A percentile compares a stretch with the other conserved stretches of the same genome.
These are phyloP conservation scores for Acanthamoeba lenticulata DNA, from an alignment of 208 protist species.

Conservation along the genomic window DNA sequence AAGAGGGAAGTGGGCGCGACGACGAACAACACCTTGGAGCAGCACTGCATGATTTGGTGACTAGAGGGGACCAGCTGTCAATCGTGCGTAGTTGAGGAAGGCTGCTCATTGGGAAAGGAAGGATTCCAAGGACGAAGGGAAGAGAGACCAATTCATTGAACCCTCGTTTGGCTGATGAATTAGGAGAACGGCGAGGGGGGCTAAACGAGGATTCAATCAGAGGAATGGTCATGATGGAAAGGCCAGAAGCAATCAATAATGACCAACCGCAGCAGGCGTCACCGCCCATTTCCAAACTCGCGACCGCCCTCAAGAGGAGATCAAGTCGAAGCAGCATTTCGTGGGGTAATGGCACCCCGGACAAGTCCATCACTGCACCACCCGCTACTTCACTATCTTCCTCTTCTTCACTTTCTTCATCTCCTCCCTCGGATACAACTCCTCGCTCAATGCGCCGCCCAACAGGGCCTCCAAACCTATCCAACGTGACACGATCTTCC, in stretches of 20 bases:
- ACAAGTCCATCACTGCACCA: too few species aligned
- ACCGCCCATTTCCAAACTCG: background rate
- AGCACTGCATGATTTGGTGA: too few species aligned
- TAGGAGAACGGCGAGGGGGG: background rate
- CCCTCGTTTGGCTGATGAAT: background rate
- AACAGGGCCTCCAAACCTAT: background rate
- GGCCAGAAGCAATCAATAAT: background rate
- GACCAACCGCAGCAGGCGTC: background rate
- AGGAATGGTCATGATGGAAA: slow-evolving; percentile 9
- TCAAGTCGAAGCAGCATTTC: background rate
- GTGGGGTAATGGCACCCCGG: background rate
- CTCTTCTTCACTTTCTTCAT: background rate
- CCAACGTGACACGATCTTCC: background rate
- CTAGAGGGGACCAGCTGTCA: too few species aligned
- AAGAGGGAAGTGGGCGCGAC: too few species aligned
- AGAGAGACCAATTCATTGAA: background rate
- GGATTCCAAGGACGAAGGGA: background rate
- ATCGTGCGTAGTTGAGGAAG: background rate
- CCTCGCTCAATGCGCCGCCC: background rate
- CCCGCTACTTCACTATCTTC: too few species aligned
- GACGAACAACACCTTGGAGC: too few species aligned
- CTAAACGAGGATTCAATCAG: background rate
- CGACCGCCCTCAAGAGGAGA: background rate
- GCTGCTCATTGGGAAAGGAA: background rate
- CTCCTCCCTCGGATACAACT: background rate